phyloP scores from a whole-genome alignment of 192 early-diverging fungal genomes.

The Chytriomyces confervae region DNA sequence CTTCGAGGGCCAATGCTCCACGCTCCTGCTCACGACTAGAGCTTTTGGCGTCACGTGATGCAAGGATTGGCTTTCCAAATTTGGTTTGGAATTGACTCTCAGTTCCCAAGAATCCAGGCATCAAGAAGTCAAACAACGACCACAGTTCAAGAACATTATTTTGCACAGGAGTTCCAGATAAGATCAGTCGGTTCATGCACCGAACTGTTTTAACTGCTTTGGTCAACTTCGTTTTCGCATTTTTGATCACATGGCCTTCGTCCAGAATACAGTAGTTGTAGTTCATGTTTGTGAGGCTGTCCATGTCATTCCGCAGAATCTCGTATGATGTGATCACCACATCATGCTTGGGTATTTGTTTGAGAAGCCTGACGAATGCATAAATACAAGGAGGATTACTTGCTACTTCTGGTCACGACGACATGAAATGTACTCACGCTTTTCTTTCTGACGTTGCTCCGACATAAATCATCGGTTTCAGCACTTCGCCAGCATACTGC shows the following conservation, averaged over 20 bases:
- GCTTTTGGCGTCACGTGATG: conserved; percentile 86
- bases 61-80: conserved; percentile 90
- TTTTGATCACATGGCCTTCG: conserved; percentile 98
- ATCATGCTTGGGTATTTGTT: conserved; percentile 69
- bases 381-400: background rate
- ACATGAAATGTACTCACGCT: conserved; percentile 38
- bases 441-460: conserved; percentile 81
- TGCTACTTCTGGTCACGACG: background rate
- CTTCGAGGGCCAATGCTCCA: conserved; percentile 88
- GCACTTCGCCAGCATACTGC: conserved; percentile 70
- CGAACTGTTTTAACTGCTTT: conserved; percentile 87
- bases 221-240: conserved; percentile 91
- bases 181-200: conserved; percentile 87
- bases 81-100: conserved; percentile 94
- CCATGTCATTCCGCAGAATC: conserved; percentile 94
- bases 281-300: conserved; percentile 67
- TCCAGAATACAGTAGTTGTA: conserved; percentile 98
- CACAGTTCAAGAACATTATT: conserved; percentile 98
- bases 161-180: conserved; percentile 98
- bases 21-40: conserved; percentile 60
- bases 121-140: conserved; percentile 98
- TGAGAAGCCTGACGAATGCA: conserved; percentile 40
- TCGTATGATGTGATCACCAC: conserved; percentile 96
- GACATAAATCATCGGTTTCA: conserved; percentile 85
- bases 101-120: conserved; percentile 97